These are phyloP conservation scores for Beauveria brongniartii DNA, from an alignment of 2,329 filamentous ascomycete genomes.

Conservation along the genomic window DNA sequence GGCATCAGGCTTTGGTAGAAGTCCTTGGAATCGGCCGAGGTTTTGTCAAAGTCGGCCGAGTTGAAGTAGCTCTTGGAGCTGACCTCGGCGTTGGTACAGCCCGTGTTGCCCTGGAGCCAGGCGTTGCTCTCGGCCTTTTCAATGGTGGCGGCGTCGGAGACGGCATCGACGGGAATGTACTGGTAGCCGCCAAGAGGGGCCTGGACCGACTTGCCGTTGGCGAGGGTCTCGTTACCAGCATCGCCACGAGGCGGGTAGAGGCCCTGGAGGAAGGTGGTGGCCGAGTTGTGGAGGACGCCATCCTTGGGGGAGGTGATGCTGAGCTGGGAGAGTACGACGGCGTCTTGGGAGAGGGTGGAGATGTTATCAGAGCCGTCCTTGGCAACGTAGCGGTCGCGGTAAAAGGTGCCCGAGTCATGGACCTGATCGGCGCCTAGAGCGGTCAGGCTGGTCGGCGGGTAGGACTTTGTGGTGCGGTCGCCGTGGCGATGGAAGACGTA, in stretches of 20 bases:
- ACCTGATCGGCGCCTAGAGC: slow-evolving; percentile 72
- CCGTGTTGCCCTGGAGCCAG: slow-evolving; percentile 52
- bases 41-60: slow-evolving; percentile 36
- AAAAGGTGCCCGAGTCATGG: slow-evolving; percentile 65
- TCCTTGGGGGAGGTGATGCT: slow-evolving; percentile 65
- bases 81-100: slow-evolving; percentile 46
- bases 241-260: slow-evolving; percentile 66
- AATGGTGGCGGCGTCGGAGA: slow-evolving; percentile 45
- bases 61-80: slow-evolving; percentile 48
- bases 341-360: slow-evolving; percentile 54
- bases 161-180: slow-evolving; percentile 64
- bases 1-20: slow-evolving; percentile 51
- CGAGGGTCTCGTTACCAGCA: slow-evolving; percentile 52
- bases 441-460: slow-evolving; percentile 64
- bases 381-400: slow-evolving; percentile 66
- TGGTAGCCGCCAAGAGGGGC: slow-evolving; percentile 75
- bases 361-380: slow-evolving; percentile 52
- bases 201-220: slow-evolving; percentile 59
- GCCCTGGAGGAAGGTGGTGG: slow-evolving; percentile 72
- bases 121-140: slow-evolving; percentile 46
- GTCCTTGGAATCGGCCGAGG: slow-evolving; percentile 43
- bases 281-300: slow-evolving; percentile 71
- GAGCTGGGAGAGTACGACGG: slow-evolving; percentile 64
- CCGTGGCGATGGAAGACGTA: slow-evolving; percentile 89
- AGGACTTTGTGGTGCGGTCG: slow-evolving; percentile 74